These are phyloP conservation scores for Raffaelea ambrosiae DNA, from an alignment of 2,329 filamentous ascomycete genomes.

Conservation along the genomic window DNA sequence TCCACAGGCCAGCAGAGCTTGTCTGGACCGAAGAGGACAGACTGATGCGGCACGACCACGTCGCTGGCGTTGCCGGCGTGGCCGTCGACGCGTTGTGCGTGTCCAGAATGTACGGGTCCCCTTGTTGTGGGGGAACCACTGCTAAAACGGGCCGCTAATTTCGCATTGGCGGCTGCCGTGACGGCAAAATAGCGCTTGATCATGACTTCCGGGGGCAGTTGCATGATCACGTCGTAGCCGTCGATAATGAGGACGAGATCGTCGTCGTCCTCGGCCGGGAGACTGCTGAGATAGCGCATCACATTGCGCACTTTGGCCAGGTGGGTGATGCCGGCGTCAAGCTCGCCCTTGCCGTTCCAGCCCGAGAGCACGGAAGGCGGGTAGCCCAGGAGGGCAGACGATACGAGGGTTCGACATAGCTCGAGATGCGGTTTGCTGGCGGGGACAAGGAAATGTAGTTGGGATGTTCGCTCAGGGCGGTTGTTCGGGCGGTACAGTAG, in stretches of 20 bases:
- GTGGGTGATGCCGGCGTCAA: slow-evolving; percentile 4
- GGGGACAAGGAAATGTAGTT: slow-evolving; percentile 1
- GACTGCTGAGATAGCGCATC: slow-evolving; percentile 2
- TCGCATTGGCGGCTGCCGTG: slow-evolving; percentile 1
- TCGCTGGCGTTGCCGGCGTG: not conserved
- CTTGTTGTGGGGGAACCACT: too few species aligned
- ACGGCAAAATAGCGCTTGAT: slow-evolving; percentile 4
- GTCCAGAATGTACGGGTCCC: not conserved
- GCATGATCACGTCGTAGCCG: slow-evolving; percentile 6
- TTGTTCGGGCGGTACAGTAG: too few species aligned
- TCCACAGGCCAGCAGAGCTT: slow-evolving; percentile 7
- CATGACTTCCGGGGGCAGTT: slow-evolving; percentile 3
- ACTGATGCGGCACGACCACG: not conserved
- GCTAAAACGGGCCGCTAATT: not conserved
- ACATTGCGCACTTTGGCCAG: slow-evolving; percentile 6
- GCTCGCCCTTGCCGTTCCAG: slow-evolving; percentile 4
- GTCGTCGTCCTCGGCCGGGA: not conserved
- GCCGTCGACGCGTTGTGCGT: too few species aligned
- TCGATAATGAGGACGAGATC: slow-evolving; percentile 7
- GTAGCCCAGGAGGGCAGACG: slow-evolving; percentile 1
- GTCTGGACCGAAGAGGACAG: slow-evolving; percentile 3
- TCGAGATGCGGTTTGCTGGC: not conserved
- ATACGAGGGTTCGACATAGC: slow-evolving; percentile 2
- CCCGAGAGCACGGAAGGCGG: slow-evolving; percentile 1
- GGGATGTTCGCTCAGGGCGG: too few species aligned